Percentiles rank a stretch among this genome's conserved stretches.
These are phyloP conservation scores for Hawksworthiomyces lignivorus DNA, from an alignment of 2,329 filamentous ascomycete species.

Conservation along the genomic window DNA sequence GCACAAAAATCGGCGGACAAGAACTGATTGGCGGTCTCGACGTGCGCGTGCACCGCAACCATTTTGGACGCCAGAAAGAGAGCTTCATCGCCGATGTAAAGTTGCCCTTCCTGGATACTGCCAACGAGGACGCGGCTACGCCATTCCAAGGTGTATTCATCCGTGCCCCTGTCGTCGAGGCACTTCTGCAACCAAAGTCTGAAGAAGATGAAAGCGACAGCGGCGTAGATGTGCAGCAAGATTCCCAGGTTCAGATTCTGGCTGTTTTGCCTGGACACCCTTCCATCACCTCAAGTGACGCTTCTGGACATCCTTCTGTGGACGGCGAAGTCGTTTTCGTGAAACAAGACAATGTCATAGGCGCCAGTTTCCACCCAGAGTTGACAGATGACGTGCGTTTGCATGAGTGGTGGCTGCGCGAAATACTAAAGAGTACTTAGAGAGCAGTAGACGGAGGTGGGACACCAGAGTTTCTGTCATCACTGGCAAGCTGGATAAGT, in stretches of 20 bases:
- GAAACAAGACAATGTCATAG: conserved; percentile 82
- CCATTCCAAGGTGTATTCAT: conserved; percentile 86
- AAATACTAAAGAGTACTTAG: no score
- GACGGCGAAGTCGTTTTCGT: conserved; percentile 80
- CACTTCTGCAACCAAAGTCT: conserved; percentile 51
- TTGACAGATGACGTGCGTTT: conserved; percentile 81
- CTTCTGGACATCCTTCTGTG: background rate
- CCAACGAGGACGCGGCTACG: conserved; percentile 14
- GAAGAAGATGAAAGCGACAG: conserved; percentile 18
- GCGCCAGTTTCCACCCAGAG: conserved; percentile 93
- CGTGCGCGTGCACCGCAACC: conserved; percentile 85
- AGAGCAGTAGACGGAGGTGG: no score
- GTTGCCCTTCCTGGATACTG: conserved; percentile 56
- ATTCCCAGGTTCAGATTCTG: conserved; percentile 37
- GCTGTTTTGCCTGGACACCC: conserved; percentile 39
- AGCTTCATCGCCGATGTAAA: conserved; percentile 74
- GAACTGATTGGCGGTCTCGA: conserved; percentile 87
- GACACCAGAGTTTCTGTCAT: no score
- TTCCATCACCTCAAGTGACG: no score
- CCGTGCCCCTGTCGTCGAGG: conserved; percentile 85
- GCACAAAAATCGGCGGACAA: conserved; percentile 84
- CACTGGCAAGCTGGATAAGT: no score
- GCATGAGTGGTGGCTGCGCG: conserved; percentile 90
- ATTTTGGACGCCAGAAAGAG: conserved; percentile 89
- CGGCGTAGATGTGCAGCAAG: conserved; percentile 19